A percentile compares a stretch with the other conserved stretches of the same genome.
phyloP scores from a whole-genome alignment of 2,329 filamentous ascomycete species.

The Aureobasidium sp. region DNA sequence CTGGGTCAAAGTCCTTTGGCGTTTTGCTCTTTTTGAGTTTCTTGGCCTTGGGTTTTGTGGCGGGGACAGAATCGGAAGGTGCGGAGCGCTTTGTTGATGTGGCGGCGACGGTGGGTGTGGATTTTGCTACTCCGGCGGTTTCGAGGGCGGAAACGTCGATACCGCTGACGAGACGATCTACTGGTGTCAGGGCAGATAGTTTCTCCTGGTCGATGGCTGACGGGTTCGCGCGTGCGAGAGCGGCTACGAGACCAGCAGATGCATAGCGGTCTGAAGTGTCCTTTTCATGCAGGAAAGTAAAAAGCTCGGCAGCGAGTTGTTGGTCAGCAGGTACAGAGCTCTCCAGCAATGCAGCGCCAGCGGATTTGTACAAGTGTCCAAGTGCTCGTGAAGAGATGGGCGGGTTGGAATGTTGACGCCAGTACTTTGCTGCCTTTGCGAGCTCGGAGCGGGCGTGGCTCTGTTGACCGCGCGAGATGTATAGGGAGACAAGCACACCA shows the following conservation, averaged over 20 bases:
- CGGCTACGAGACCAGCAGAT: conserved; percentile 78
- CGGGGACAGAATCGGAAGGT: conserved; percentile 27
- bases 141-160: conserved; percentile 59
- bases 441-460: conserved; percentile 66
- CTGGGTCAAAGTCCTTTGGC: conserved; percentile 68
- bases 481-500: conserved; percentile 70
- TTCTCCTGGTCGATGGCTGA: conserved; percentile 48
- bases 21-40: conserved; percentile 54
- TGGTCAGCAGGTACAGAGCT: conserved; percentile 65
- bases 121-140: conserved; percentile 54
- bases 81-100: conserved; percentile 41
- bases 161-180: conserved; percentile 54
- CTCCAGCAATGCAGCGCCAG: conserved; percentile 73
- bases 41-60: conserved; percentile 48
- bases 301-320: conserved; percentile 67
- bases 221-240: conserved; percentile 59
- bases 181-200: conserved; percentile 52
- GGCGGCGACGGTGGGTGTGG: conserved; percentile 20
- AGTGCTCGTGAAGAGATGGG: conserved; percentile 31
- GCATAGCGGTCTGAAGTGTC: conserved; percentile 63
- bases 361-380: conserved; percentile 67
- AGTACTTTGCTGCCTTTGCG: conserved; percentile 72
- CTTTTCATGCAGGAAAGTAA: conserved; percentile 61
- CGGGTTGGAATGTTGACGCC: conserved; percentile 49
- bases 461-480: conserved; percentile 67